Evolutionary conservation across 805 yeast genomes (phyloP).

Genomic region (Saturnispora zaruensis): DNA sequence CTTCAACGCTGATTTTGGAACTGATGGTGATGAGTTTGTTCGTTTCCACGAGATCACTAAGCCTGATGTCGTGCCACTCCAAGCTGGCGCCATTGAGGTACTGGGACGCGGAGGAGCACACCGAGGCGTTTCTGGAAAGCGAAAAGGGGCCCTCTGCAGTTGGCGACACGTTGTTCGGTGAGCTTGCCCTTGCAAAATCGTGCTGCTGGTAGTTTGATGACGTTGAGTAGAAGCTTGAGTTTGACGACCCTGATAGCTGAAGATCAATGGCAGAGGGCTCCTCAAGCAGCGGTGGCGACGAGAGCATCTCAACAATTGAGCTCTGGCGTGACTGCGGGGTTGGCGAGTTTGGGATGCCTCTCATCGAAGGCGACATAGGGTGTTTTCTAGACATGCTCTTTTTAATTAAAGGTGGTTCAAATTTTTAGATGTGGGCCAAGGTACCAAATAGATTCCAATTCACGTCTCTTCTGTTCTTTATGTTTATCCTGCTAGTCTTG

Average conservation of each 20-base stretch:
- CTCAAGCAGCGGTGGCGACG: constrained; percentile 66
- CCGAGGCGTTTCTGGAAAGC: constrained; percentile 32
- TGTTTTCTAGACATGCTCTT: constrained; percentile 22
- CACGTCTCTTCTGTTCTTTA: no score
- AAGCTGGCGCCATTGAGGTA: constrained; percentile 23
- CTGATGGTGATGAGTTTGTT: constrained; percentile 68
- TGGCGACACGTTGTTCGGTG: constrained; percentile 31
- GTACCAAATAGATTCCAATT: not conserved
- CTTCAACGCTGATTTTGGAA: constrained; percentile 66
- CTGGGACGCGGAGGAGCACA: constrained; percentile 27
- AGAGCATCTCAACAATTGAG: constrained; percentile 65
- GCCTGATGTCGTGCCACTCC: constrained; percentile 68
- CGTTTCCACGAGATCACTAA: constrained; percentile 67
- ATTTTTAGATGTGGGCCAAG: no score
- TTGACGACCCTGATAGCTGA: constrained; percentile 8
- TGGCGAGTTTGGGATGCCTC: constrained; percentile 29
- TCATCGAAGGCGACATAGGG: constrained; percentile 30
- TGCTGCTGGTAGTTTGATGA: not conserved
- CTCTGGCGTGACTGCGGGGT: constrained; percentile 40
- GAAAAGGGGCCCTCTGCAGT: constrained; percentile 1
- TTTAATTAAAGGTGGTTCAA: not conserved
- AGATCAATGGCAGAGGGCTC: constrained; percentile 9
- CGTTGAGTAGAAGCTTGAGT: constrained; percentile 5
- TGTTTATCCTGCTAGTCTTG: no score
- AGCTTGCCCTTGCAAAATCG: not conserved